phyloP scores from a whole-genome alignment of 768 basidiomycete genomes.

The Amanita exitialis region DNA sequence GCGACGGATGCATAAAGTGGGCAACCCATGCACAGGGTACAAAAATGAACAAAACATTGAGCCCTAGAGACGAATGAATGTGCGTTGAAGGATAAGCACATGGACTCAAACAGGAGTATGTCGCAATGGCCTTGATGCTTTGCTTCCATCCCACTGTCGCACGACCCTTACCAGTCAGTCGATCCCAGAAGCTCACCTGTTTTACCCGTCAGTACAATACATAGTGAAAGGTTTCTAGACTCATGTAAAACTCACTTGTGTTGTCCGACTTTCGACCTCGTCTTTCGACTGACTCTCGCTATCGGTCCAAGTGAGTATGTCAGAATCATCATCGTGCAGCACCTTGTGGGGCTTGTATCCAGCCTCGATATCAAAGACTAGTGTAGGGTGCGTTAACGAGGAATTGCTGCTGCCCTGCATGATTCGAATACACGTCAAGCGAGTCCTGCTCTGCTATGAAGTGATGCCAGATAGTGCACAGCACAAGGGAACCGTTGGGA shows the following conservation, averaged over 20 bases:
- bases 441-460: not conserved
- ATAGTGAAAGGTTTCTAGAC: not conserved
- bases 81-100: not conserved
- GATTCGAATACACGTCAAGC: not conserved
- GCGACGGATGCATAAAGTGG: conserved; percentile 18
- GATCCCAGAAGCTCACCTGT: conserved; percentile 13
- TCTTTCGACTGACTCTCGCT: not conserved
- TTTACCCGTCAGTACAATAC: not conserved
- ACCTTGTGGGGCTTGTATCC: not conserved
- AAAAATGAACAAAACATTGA: conserved; percentile 29
- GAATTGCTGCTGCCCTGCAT: not conserved
- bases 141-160: conserved; percentile 17
- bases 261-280: not conserved
- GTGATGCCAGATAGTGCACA: not conserved
- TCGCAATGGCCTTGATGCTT: conserved; percentile 23
- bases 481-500: not conserved
- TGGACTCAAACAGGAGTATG: conserved; percentile 23
- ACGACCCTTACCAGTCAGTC: conserved; percentile 14
- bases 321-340: not conserved
- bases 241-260: not conserved
- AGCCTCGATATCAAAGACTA: not conserved
- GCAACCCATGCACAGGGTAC: conserved; percentile 34
- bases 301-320: not conserved
- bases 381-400: not conserved
- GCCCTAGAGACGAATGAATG: conserved; percentile 15